These are phyloP conservation scores for Rubus idaeus DNA, from an alignment of 306 rosid genomes.

Conservation along the genomic window DNA sequence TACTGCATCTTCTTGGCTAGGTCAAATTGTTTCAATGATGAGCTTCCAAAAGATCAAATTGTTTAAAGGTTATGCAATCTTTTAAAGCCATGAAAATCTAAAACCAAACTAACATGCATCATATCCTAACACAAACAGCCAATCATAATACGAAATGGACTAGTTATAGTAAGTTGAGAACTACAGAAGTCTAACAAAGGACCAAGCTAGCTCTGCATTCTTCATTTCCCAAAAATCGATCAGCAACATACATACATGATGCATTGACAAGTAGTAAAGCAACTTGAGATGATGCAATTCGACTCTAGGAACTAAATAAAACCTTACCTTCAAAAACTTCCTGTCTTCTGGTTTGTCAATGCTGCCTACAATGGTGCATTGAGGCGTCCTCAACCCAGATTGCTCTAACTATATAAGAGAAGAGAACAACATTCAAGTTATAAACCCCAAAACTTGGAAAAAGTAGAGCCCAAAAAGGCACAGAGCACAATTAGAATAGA, in stretches of 20 bases:
- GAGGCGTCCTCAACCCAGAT: constrained; percentile 78
- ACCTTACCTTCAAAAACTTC: constrained; percentile 38
- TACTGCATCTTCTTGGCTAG: background rate
- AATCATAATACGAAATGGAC: background rate
- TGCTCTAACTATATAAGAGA: constrained; percentile 57
- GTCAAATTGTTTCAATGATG: background rate
- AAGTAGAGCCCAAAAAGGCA: background rate
- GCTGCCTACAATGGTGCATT: constrained; percentile 80
- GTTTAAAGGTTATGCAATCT: background rate
- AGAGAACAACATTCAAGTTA: constrained; percentile 6
- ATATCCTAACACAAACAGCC: background rate
- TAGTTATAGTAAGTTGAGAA: background rate
- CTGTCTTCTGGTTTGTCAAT: constrained; percentile 65
- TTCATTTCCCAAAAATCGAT: background rate
- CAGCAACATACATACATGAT: background rate
- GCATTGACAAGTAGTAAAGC: background rate
- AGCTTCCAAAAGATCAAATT: background rate
- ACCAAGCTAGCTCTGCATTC: background rate
- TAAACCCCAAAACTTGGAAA: background rate
- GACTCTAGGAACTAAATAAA: background rate
- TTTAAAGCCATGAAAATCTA: background rate
- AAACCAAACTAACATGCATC: background rate
- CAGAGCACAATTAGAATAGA: background rate
- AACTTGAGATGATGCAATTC: background rate
- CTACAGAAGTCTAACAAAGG: background rate